These are phyloP conservation scores for Suillus bovinus DNA, from an alignment of 768 basidiomycete genomes.

Conservation along the genomic window DNA sequence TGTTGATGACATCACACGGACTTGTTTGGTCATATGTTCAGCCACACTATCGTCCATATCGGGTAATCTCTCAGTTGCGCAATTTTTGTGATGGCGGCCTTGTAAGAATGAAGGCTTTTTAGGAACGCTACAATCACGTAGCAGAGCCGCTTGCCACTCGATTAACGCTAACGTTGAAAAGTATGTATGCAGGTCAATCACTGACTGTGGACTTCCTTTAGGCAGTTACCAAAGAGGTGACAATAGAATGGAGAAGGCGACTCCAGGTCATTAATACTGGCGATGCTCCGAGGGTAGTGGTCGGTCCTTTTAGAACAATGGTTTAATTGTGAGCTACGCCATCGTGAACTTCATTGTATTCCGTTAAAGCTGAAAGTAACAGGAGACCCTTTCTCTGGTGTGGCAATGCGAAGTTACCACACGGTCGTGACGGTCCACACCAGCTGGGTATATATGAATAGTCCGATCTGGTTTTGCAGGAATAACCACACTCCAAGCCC, in stretches of 20 bases:
- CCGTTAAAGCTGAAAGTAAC: background rate
- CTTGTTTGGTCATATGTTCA: too few relatives aligned
- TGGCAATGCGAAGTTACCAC: background rate
- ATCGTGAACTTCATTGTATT: conserved; percentile 2
- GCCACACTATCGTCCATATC: too few relatives aligned
- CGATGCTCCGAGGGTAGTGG: background rate
- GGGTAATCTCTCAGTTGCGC: too few relatives aligned
- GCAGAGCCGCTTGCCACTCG: too few relatives aligned
- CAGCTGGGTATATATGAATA: background rate
- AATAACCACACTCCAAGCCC: too few relatives aligned
- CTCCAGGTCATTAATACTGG: background rate
- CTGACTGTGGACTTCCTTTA: background rate
- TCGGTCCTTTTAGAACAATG: background rate
- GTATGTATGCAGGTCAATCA: background rate
- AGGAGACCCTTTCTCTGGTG: background rate
- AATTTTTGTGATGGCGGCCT: too few relatives aligned
- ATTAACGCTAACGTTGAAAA: too few relatives aligned
- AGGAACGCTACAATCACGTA: too few relatives aligned
- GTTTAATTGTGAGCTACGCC: background rate
- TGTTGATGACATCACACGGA: too few relatives aligned
- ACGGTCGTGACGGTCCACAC: conserved; percentile 5
- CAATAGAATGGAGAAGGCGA: background rate
- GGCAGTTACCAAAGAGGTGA: background rate
- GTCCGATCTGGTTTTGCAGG: background rate
- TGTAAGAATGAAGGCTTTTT: too few relatives aligned